Percentiles rank a stretch among this genome's conserved stretches.
phyloP scores from a whole-genome alignment of 208 protist species.

The Leishmania turanica region DNA sequence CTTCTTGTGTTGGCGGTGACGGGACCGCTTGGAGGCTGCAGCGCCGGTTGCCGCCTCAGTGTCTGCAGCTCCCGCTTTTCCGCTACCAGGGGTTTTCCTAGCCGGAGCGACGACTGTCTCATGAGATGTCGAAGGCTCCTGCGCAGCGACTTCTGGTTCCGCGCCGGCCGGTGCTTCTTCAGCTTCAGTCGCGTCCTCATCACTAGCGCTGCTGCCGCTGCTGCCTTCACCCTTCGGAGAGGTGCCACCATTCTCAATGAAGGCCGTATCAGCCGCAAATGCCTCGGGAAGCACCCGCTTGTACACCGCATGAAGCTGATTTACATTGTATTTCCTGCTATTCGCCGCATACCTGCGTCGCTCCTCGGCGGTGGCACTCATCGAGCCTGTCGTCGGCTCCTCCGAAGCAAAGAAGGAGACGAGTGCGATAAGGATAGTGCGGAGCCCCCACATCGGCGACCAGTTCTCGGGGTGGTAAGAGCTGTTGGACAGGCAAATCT shows the following conservation, averaged over 20 bases:
- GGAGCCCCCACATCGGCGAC: constrained; percentile 87
- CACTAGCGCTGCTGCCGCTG: neutral
- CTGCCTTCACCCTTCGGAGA: neutral
- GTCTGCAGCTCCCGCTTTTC: neutral
- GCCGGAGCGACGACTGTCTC: neutral
- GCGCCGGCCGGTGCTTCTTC: neutral
- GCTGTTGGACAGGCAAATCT: constrained; percentile 86
- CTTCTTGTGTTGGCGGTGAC: neutral
- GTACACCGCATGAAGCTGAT: constrained; percentile 38
- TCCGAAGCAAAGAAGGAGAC: constrained; percentile 83
- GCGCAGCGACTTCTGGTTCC: neutral
- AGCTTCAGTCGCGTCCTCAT: neutral
- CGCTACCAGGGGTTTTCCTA: neutral
- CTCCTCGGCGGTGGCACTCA: constrained; percentile 30
- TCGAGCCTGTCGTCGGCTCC: constrained; percentile 43
- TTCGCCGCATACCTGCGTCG: constrained; percentile 45
- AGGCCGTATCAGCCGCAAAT: constrained; percentile 39
- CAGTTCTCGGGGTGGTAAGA: constrained; percentile 90
- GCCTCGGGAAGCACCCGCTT: constrained; percentile 47
- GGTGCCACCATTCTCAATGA: constrained; percentile 12
- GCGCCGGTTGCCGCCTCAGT: neutral
- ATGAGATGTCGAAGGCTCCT: neutral
- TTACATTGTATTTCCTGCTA: constrained; percentile 64
- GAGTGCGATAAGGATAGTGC: constrained; percentile 83
- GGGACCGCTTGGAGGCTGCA: neutral